Conservation (phyloP, 805 yeast genomes). For the Dipodascus albidus region DNA sequence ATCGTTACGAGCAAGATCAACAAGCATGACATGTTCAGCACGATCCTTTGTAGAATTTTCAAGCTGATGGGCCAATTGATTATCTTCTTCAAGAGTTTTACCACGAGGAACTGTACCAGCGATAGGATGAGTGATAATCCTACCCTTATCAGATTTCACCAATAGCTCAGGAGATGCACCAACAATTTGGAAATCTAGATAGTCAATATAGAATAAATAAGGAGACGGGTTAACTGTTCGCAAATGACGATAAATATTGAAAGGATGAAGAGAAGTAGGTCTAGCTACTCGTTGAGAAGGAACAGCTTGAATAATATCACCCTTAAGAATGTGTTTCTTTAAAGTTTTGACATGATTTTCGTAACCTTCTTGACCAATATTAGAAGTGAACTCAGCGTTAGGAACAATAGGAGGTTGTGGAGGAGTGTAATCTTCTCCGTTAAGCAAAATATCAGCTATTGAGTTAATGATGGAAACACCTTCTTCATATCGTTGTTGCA, state of each 20-base stretch:
- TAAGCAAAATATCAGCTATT: slow-evolving; percentile 33
- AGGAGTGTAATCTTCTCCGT: slow-evolving; percentile 36
- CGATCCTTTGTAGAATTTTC: slow-evolving; percentile 77
- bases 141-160: slow-evolving; percentile 71
- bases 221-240: slow-evolving; percentile 97
- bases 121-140: slow-evolving; percentile 89
- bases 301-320: slow-evolving; percentile 95
- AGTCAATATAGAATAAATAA: slow-evolving; percentile 87
- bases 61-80: slow-evolving; percentile 61
- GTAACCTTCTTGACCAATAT: slow-evolving; percentile 90
- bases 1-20: slow-evolving; percentile 94
- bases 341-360: slow-evolving; percentile 66
- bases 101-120: slow-evolving; percentile 97
- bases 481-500: slow-evolving; percentile 34
- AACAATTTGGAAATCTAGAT: slow-evolving; percentile 82
- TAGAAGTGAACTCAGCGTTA: slow-evolving; percentile 66
- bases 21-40: slow-evolving; percentile 98
- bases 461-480: slow-evolving; percentile 44
- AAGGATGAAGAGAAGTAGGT: slow-evolving; percentile 92
- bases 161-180: slow-evolving; percentile 97
- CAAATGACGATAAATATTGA: slow-evolving; percentile 88
- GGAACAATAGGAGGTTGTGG: slow-evolving; percentile 61
- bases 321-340: slow-evolving; percentile 73
- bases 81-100: slow-evolving; percentile 83
- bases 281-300: slow-evolving; percentile 96